Evolutionary conservation across 768 basidiomycete genomes (phyloP).

Genomic region (Boletus pseudopeckii): DNA sequence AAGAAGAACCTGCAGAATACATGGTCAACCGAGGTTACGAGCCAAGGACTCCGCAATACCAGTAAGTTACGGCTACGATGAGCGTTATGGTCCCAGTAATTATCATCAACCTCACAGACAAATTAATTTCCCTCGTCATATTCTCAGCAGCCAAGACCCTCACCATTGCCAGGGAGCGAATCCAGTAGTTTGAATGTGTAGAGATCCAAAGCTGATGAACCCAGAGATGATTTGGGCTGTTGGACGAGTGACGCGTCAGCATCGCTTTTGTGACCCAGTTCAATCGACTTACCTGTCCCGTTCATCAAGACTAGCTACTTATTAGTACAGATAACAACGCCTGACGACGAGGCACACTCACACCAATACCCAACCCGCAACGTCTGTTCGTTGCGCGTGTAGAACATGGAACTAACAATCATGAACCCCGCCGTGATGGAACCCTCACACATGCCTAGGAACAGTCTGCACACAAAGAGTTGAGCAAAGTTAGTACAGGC

Average conservation of each 20-base stretch:
- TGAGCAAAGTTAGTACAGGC: conserved; percentile 70
- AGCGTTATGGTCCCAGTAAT: conserved; percentile 64
- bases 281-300: conserved; percentile 48
- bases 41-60: conserved; percentile 33
- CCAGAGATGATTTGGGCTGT: conserved; percentile 68
- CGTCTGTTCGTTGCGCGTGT: conserved; percentile 68
- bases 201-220: conserved; percentile 62
- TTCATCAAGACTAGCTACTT: conserved; percentile 61
- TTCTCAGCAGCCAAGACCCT: background rate
- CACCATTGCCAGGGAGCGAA: conserved; percentile 78
- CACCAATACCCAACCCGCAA: conserved; percentile 74
- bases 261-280: background rate
- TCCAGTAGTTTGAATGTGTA: conserved; percentile 54
- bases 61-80: conserved; percentile 48
- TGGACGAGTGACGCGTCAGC: conserved; percentile 9
- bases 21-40: background rate
- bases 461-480: conserved; percentile 57
- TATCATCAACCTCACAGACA: conserved; percentile 56
- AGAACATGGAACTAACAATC: conserved; percentile 78
- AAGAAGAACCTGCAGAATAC: conserved; percentile 51
- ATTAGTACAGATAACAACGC: background rate
- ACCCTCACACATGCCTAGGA: conserved; percentile 73
- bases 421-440: conserved; percentile 71
- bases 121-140: background rate
- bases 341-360: conserved; percentile 33